These are phyloP conservation scores for Fraxinus greggii DNA, from an alignment of 305 asterid genomes.

Conservation along the genomic window DNA sequence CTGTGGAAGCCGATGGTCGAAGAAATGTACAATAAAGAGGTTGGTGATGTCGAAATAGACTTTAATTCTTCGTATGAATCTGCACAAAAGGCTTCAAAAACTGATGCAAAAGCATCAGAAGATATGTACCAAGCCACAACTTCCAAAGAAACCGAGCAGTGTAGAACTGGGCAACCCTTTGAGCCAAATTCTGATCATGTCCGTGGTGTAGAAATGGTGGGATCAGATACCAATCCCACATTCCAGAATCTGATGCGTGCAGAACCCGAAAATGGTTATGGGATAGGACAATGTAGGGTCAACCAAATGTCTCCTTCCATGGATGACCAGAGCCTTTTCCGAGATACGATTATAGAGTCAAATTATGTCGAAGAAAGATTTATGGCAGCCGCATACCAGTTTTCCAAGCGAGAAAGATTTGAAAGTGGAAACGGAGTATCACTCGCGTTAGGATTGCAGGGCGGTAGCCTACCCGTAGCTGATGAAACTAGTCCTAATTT, in stretches of 20 bases:
- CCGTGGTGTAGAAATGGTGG: conserved; percentile 45
- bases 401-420: conserved; percentile 59
- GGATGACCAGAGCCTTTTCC: conserved; percentile 24
- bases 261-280: neutral
- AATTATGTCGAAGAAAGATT: conserved; percentile 39
- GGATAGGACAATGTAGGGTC: neutral
- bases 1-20: conserved; percentile 99
- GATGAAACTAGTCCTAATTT: neutral
- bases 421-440: conserved; percentile 58
- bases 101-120: conserved; percentile 14
- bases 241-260: conserved; percentile 25
- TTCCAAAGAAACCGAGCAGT: conserved; percentile 31
- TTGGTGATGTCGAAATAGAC: conserved; percentile 56
- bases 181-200: conserved; percentile 44
- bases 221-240: conserved; percentile 34
- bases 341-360: conserved; percentile 26
- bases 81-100: conserved; percentile 30
- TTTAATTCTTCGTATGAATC: conserved; percentile 61
- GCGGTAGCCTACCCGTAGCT: conserved; percentile 14
- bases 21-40: conserved; percentile 91
- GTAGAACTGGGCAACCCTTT: conserved; percentile 26
- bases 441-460: conserved; percentile 72
- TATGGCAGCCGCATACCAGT: conserved; percentile 45
- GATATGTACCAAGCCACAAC: conserved; percentile 40
- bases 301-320: conserved; percentile 22